Base-by-base conservation (phyloP, 1,284 basidiomycete genomes). In the Sanghuangporus baumii region DNA sequence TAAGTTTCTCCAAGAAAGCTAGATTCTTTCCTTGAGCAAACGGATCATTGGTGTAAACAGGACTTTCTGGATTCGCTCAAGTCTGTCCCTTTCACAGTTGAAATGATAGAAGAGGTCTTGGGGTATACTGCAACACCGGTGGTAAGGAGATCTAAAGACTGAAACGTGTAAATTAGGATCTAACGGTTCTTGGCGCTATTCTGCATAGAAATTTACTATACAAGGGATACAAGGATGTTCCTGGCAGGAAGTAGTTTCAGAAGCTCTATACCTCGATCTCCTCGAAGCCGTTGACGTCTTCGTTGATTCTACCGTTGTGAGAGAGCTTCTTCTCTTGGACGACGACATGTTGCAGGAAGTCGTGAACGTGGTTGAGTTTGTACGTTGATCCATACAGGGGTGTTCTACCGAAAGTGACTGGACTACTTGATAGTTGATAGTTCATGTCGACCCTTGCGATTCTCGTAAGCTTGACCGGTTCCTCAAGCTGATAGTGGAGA, bases 361-460 rank as follows among this genome's bases (percentile, higher is more conserved):
- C 11, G 48, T 60, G 12, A 48, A 60, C 23, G 48, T 37, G 11
- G 37, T 47, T n/a, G 52, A 61, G 46, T 38, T 61, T 23, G 60
- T 61, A 61, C 14, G 37, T 7, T 6, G 1, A 37, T 23, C 31
- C 4, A 26, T 9, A 7, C 43, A 20, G 7, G 11, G 11, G 40
- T n/a, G 40, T 2, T 11, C 2, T 41, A 12, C n/a, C 7, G 11
- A 48, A 55, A 8, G n/a, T 18, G 18, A n/a, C 55, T 43, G 1
- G 12, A 6, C 5, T 11, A 61, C 5, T 41, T 6, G 38, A 16
- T n/a, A 48, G 38, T 4, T 20, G 50, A 18, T 36, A 16, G 12
- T 6, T 18, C 40, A 43, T 56, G 47, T 48, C 18, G 47, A 48
- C 12, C 8, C 14, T 48, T 9, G n/a, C 20, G 38, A 36, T 18